These are phyloP conservation scores for Liriodendron chinense DNA, from an alignment of 164 flowering plant genomes.

Conservation along the genomic window DNA sequence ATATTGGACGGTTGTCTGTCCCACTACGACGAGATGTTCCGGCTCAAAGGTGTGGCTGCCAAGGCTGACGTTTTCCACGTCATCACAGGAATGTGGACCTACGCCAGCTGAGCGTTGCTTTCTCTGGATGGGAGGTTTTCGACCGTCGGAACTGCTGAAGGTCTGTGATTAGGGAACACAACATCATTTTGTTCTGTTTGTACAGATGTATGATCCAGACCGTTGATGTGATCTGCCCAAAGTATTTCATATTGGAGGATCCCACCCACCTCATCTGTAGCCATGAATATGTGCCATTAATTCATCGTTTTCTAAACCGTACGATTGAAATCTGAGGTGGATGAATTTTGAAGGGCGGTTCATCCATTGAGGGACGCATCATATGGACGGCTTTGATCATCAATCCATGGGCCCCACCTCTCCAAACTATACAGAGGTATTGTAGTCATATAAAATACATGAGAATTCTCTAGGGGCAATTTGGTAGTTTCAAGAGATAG, in stretches of 20 bases:
- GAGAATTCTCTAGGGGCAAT: too few species aligned
- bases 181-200: neutral
- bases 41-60: constrained; percentile 69
- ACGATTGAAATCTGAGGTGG: too few species aligned
- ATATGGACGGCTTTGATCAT: too few species aligned
- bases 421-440: too few species aligned
- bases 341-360: too few species aligned
- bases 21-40: constrained; percentile 87
- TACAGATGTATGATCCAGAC: neutral
- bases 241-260: neutral
- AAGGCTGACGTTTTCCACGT: constrained; percentile 89
- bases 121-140: constrained; percentile 99
- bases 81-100: constrained; percentile 88
- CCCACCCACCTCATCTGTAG: neutral
- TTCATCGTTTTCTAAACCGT: too few species aligned
- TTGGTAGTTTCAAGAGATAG: too few species aligned
- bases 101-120: constrained; percentile 96
- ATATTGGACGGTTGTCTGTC: constrained; percentile 65
- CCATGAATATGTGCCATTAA: too few species aligned
- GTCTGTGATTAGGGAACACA: constrained; percentile 24
- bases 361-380: too few species aligned
- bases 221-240: neutral
- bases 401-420: too few species aligned
- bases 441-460: too few species aligned
- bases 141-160: constrained; percentile 96